phyloP scores from a whole-genome alignment of 1,284 basidiomycete genomes.

The Coniferiporia weirii region DNA sequence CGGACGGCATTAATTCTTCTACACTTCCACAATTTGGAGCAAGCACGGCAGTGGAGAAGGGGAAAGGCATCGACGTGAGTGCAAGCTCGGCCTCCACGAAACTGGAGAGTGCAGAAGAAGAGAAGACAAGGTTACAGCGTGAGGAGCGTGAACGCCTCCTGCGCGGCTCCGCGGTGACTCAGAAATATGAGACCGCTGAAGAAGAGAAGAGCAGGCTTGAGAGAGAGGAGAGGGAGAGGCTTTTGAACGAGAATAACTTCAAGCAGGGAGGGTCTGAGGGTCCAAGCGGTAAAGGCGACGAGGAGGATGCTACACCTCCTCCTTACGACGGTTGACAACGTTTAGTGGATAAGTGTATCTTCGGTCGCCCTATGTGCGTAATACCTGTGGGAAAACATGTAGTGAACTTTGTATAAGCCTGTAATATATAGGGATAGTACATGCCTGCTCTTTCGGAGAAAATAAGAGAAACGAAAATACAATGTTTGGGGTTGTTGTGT shows the following conservation, averaged over 20 bases:
- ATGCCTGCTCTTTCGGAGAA: too few relatives aligned
- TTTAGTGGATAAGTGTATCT: too few relatives aligned
- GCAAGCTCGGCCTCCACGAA: slow-evolving; percentile 3
- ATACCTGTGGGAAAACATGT: too few relatives aligned
- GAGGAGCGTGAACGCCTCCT: slow-evolving; percentile 35
- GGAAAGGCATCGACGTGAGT: not conserved
- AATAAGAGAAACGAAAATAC: too few relatives aligned
- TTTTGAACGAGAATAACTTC: slow-evolving; percentile 30
- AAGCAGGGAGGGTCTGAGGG: slow-evolving; percentile 18
- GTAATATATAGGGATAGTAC: too few relatives aligned
- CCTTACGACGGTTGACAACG: slow-evolving; percentile 57
- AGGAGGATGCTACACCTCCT: slow-evolving; percentile 51
- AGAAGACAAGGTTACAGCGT: slow-evolving; percentile 36
- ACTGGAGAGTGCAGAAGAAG: slow-evolving; percentile 37
- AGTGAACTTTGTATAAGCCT: too few relatives aligned
- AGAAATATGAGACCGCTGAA: slow-evolving; percentile 46
- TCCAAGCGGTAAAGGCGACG: slow-evolving; percentile 10
- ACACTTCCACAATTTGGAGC: slow-evolving; percentile 20
- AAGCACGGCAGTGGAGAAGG: not conserved
- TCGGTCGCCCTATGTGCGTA: too few relatives aligned
- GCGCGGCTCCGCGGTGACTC: slow-evolving; percentile 17
- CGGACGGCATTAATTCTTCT: slow-evolving; percentile 26
- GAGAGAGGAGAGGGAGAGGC: slow-evolving; percentile 55
- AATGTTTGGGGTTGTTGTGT: too few relatives aligned
- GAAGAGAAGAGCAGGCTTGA: slow-evolving; percentile 67